A percentile compares a stretch with the other conserved stretches of the same genome.
phyloP scores from a whole-genome alignment of 2,329 filamentous ascomycete genomes.

The Xenoacremonium recifei region DNA sequence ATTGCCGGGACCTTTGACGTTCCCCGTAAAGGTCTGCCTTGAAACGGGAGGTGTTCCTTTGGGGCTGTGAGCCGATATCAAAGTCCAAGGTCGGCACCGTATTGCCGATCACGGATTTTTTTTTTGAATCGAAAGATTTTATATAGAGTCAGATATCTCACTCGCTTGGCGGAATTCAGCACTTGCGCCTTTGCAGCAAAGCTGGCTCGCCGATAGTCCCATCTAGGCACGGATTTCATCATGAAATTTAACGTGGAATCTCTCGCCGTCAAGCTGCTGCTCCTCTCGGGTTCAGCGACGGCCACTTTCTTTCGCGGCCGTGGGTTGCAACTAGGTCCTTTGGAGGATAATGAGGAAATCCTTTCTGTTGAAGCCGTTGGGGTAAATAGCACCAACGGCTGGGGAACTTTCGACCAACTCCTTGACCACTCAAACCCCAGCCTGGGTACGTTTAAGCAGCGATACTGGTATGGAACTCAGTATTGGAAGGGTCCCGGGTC shows the following conservation, averaged over 20 bases:
- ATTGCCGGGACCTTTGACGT: constrained; percentile 1
- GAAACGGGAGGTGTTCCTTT: neutral
- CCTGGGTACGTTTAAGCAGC: constrained; percentile 62
- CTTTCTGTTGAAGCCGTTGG: neutral
- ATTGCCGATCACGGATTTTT: neutral
- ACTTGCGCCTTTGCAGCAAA: neutral
- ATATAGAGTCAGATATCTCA: neutral
- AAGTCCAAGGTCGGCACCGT: neutral
- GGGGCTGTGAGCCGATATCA: neutral
- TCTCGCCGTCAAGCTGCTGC: constrained; percentile 2
- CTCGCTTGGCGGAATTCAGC: neutral
- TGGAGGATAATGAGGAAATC: neutral
- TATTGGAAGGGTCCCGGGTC: constrained; percentile 74
- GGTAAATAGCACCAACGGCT: neutral
- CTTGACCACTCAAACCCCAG: constrained; percentile 57
- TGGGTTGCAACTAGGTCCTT: constrained; percentile 2
- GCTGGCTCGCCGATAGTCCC: neutral
- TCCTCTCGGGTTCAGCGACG: constrained; percentile 1
- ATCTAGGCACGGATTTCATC: neutral
- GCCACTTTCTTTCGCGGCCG: constrained; percentile 4
- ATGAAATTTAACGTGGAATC: neutral
- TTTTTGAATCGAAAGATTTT: neutral
- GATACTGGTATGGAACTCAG: constrained; percentile 77
- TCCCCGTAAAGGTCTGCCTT: neutral
- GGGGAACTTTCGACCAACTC: constrained; percentile 48